Evolutionary conservation across 192 early-diverging fungal species (phyloP), one percentile per base, ranked within the genome.

Genomic region (Dissophora ornata): DNA sequence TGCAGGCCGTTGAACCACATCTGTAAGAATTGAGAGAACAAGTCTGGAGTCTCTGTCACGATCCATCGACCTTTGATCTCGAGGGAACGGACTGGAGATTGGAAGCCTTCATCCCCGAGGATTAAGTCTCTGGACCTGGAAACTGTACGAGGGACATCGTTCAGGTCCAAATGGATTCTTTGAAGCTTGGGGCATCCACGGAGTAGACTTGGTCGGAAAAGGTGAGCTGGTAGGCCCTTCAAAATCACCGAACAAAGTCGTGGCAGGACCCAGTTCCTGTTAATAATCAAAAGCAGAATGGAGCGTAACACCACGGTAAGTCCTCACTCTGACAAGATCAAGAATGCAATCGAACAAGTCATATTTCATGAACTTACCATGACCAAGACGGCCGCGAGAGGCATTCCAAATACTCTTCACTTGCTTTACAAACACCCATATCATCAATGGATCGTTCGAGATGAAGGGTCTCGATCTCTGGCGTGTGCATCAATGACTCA

Each of bases 221-320:
- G 51, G 38, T 71, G 69, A 10, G 69, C 59, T 28, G 51, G 52
- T 3, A 25, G 30, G 25, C 69, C 69, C 0, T 34, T 61, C 15
- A 71, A 24, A 0, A 2, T 0, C 22, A 61, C 5, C 0, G 51
- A 28, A 18, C 45, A 22, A 19, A 71, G 69, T 28, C 19, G 11
- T 30, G 69, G 59, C 29, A 71, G 10, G 12, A 18, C n/a, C 69
- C 69, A 71, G 25, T 28, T 57, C 69, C 69, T 71, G 29, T 32
- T 22, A 45, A 16, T 16, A 45, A n/a, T n/a, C n/a, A n/a, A n/a
- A n/a, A n/a, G n/a, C n/a, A n/a, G n/a, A n/a, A n/a, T n/a, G n/a
- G n/a, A n/a, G n/a, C n/a, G n/a, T n/a, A n/a, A n/a, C n/a, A n/a
- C n/a, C n/a, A n/a, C n/a, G n/a, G n/a, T n/a, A n/a, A n/a, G n/a